A percentile compares a stretch with the other conserved stretches of the same genome.
Evolutionary conservation across 2,329 filamentous ascomycete species (phyloP).

Genomic region (Alternaria rosae): DNA sequence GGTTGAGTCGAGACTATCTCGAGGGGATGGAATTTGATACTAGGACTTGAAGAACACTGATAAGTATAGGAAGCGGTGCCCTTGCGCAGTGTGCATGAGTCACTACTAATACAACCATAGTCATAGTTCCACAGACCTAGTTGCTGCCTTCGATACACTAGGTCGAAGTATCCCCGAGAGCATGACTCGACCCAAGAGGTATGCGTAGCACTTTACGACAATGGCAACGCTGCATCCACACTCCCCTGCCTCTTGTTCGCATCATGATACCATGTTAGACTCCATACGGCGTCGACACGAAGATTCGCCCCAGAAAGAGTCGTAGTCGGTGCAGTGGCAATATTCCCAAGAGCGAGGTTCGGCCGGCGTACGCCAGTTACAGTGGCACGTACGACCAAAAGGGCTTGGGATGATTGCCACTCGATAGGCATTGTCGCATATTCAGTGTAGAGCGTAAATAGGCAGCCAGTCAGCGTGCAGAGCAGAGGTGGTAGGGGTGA

Average conservation of each 20-base stretch:
- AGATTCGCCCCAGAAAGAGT: neutral
- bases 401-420: slow-evolving; percentile 3
- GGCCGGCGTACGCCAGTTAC: neutral
- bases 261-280: neutral
- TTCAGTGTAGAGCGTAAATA: slow-evolving; percentile 5
- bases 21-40: neutral
- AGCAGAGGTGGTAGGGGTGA: slow-evolving; percentile 5
- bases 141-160: neutral
- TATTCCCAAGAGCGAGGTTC: slow-evolving; percentile 4
- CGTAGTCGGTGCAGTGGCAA: slow-evolving; percentile 3
- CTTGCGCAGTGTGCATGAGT: neutral
- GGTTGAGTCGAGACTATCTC: neutral
- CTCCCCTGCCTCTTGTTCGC: neutral
- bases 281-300: neutral
- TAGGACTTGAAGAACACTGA: rapidly evolving
- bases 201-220: neutral
- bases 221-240: neutral
- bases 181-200: neutral
- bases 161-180: neutral
- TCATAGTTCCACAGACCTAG: neutral
- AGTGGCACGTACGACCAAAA: neutral
- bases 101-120: neutral
- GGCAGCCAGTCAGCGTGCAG: slow-evolving; percentile 12
- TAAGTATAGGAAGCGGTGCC: neutral
- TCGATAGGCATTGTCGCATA: slow-evolving; percentile 5